Evolutionary conservation across 2,329 filamentous ascomycete genomes (phyloP), one percentile per base, ranked within the genome.

Genomic region (Raffaelea arxii): DNA sequence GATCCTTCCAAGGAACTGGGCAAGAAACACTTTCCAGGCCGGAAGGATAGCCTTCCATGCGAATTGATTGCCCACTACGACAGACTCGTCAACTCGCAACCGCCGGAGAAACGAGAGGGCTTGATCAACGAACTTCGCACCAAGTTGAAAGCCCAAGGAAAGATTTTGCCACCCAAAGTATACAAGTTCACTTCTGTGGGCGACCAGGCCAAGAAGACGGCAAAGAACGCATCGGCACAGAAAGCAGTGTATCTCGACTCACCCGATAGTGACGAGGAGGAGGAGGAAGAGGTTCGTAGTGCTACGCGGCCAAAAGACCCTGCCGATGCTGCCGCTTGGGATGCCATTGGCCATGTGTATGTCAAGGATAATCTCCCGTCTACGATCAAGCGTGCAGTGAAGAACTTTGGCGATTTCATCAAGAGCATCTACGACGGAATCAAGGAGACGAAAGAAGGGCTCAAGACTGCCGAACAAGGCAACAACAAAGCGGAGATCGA

Each of bases 261-360:
- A 16, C 46, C 47, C 1, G 48, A 47, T 18, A 51, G 49, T 21
- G 49, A 49, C 16, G 49, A 51, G 11, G 47, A 51, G 16, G 45
- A 51, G 4, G 52, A 51, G 7, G 47, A 43, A 11, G 51, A 51
- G 59, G 58, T 69, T 22, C 69, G 70, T n/a, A 51, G 67, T 25
- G 61, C 63, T 4, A 62, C 56, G 4, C 69, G 70, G 6, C 75
- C 75, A 2, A 50, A 55, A 9, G 67, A 75, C 41, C 59, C 64
- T 10, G 62, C 65, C 16, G 71, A 70, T 47, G 72, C 68, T 22
- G 70, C 71, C 22, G 67, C 65, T 3, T 78, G 74, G 73, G 75
- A 78, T 54, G 64, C 68, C 0, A 66, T 74, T 50, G 72, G 71
- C 18, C 67, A 74, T 41, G 67, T 76, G 14, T 58, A 71, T 46